phyloP scores from a whole-genome alignment of 495 filamentous ascomycete genomes.

The Aeminium ludgeri region DNA sequence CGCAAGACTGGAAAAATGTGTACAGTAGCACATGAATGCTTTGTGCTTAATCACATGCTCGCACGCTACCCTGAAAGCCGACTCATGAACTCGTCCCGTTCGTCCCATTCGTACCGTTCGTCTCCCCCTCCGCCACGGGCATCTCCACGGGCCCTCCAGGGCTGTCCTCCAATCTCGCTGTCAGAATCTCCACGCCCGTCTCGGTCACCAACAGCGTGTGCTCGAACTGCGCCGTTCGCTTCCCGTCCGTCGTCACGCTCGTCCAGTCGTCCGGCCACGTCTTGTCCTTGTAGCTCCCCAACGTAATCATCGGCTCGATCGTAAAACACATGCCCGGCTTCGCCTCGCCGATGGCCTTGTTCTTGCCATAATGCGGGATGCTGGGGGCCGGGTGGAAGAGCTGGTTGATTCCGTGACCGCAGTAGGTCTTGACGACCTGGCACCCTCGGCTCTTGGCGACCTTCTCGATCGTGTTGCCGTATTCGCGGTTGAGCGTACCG shows the following conservation, averaged over 20 bases:
- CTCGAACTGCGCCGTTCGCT: conserved; percentile 37
- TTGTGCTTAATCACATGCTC: background rate
- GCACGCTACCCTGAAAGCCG: background rate
- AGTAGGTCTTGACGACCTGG: conserved; percentile 27
- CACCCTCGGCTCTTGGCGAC: conserved; percentile 24
- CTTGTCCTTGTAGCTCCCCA: conserved; percentile 27
- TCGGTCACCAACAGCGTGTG: conserved; percentile 91
- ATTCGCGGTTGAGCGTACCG: conserved; percentile 27
- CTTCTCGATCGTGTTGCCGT: conserved; percentile 28
- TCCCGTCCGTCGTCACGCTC: conserved; percentile 27
- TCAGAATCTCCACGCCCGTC: conserved; percentile 83
- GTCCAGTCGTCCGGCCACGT: conserved; percentile 33
- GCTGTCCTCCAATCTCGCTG: conserved; percentile 61
- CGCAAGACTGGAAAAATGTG: background rate
- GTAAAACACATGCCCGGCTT: conserved; percentile 31
- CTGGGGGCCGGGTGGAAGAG: conserved; percentile 28
- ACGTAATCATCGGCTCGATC: conserved; percentile 30
- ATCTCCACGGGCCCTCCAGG: conserved; percentile 71
- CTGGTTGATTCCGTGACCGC: conserved; percentile 29
- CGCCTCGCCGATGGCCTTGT: conserved; percentile 28
- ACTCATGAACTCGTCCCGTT: background rate
- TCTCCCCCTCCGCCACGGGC: conserved; percentile 26
- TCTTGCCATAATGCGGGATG: conserved; percentile 32
- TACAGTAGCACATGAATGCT: background rate
- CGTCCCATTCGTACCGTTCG: conserved; percentile 4